phyloP scores from a whole-genome alignment of 306 rosid species.

The Canavalia ensiformis region DNA sequence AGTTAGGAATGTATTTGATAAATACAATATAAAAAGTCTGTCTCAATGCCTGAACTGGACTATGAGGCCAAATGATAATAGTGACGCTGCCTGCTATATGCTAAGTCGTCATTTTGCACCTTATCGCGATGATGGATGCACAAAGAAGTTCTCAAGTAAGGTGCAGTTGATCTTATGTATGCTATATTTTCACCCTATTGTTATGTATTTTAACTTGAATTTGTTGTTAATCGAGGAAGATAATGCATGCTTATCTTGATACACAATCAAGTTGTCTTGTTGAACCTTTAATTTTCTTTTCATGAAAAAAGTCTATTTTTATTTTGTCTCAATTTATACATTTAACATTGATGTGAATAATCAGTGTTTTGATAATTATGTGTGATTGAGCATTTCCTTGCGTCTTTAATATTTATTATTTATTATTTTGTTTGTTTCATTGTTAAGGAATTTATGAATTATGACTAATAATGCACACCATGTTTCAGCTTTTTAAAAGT shows the following conservation, averaged over 20 bases:
- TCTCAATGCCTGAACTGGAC: slow-evolving; percentile 44
- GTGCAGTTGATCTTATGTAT: slow-evolving; percentile 53
- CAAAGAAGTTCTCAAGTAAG: slow-evolving; percentile 60
- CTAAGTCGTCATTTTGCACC: slow-evolving; percentile 59
- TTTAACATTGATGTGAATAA: neutral
- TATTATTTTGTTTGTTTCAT: slow-evolving; percentile 24
- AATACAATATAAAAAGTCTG: slow-evolving; percentile 30
- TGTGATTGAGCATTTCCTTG: slow-evolving; percentile 31
- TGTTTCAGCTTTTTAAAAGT: slow-evolving; percentile 57
- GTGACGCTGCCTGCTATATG: slow-evolving; percentile 44
- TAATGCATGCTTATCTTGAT: slow-evolving; percentile 9
- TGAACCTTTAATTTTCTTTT: slow-evolving; percentile 34
- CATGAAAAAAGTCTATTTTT: slow-evolving; percentile 12
- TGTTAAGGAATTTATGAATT: slow-evolving; percentile 46
- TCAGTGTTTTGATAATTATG: slow-evolving; percentile 23
- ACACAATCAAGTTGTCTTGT: slow-evolving; percentile 15
- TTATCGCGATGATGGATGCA: slow-evolving; percentile 41
- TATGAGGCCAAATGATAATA: slow-evolving; percentile 39
- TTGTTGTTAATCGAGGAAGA: slow-evolving; percentile 31
- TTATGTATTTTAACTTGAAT: slow-evolving; percentile 39
- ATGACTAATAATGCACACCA: slow-evolving; percentile 27
- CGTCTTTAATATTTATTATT: neutral
- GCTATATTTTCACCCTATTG: neutral
- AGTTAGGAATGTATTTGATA: slow-evolving; percentile 45
- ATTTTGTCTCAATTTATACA: slow-evolving; percentile 29